Conservation (phyloP, 768 basidiomycete species). For the Trametes cingulata region DNA sequence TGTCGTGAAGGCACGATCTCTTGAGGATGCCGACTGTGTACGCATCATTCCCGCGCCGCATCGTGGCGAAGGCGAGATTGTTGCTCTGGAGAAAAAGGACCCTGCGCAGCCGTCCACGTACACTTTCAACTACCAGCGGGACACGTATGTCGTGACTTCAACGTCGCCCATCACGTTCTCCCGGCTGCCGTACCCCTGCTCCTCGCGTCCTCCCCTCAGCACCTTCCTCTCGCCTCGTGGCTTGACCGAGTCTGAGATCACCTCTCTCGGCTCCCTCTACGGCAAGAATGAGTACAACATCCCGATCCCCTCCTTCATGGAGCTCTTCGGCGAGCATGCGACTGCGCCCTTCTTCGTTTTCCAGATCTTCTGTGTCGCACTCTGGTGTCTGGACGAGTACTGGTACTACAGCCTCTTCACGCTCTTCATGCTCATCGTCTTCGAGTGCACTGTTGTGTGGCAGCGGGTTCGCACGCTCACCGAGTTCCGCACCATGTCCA, state of each 20-base stretch:
- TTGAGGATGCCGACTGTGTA: constrained; percentile 78
- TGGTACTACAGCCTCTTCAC: constrained; percentile 99
- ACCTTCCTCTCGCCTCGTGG: constrained; percentile 64
- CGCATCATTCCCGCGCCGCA: constrained; percentile 79
- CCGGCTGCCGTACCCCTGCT: constrained; percentile 87
- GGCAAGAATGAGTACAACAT: constrained; percentile 97
- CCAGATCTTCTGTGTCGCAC: constrained; percentile 94
- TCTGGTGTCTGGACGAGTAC: constrained; percentile 98
- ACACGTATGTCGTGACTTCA: constrained; percentile 81
- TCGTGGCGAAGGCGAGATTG: constrained; percentile 89
- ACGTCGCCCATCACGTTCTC: constrained; percentile 62
- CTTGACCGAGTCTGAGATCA: constrained; percentile 49
- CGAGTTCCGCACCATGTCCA: constrained; percentile 97
- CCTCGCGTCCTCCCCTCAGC: constrained; percentile 63
- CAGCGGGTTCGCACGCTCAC: constrained; percentile 94
- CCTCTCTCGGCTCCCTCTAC: constrained; percentile 63
- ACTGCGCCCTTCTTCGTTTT: constrained; percentile 99
- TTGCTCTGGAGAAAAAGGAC: constrained; percentile 65
- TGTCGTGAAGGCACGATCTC: constrained; percentile 49
- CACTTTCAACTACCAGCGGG: constrained; percentile 92
- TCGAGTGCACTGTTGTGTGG: constrained; percentile 99
- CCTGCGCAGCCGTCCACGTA: constrained; percentile 60
- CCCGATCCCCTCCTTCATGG: constrained; percentile 91
- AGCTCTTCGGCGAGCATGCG: constrained; percentile 93
- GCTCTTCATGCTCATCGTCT: constrained; percentile 96